A percentile compares a stretch with the other conserved stretches of the same genome.
phyloP scores from a whole-genome alignment of 495 filamentous ascomycete genomes.

The Hypoxylon fragiforme region DNA sequence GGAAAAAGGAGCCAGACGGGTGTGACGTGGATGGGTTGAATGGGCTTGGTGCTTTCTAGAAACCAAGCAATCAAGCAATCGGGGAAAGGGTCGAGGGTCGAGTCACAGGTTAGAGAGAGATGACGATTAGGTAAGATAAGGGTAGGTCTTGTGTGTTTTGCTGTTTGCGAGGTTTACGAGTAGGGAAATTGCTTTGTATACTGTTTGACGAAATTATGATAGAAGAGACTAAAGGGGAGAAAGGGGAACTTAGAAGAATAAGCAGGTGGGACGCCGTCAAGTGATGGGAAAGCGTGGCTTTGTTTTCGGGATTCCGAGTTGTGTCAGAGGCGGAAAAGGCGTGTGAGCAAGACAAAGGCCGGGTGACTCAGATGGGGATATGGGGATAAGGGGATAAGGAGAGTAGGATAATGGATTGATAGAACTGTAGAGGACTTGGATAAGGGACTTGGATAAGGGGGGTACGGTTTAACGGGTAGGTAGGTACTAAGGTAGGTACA shows the following conservation, averaged over 20 bases:
- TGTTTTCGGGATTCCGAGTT: constrained; percentile 19
- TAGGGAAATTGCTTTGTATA: constrained; percentile 29
- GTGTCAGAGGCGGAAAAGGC: constrained; percentile 21
- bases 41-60: constrained; percentile 29
- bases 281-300: constrained; percentile 30
- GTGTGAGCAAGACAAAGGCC: constrained; percentile 30
- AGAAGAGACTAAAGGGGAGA: constrained; percentile 3
- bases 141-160: constrained; percentile 30
- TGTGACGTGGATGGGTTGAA: constrained; percentile 9
- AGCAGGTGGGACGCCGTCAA: constrained; percentile 33
- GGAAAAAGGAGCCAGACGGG: constrained; percentile 2
- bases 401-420: too few relatives aligned
- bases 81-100: too few relatives aligned
- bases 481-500: background rate
- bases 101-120: constrained; percentile 15
- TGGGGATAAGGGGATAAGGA: constrained; percentile 31
- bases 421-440: too few relatives aligned
- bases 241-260: constrained; percentile 4
- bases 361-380: constrained; percentile 38
- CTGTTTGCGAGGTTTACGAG: constrained; percentile 29
- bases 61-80: constrained; percentile 14
- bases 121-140: constrained; percentile 35
- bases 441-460: too few relatives aligned
- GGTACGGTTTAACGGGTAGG: background rate
- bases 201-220: constrained; percentile 16